Evolutionary conservation across 495 filamentous ascomycete genomes (phyloP).

Genomic region (Paragyromitra xinjiangensis): DNA sequence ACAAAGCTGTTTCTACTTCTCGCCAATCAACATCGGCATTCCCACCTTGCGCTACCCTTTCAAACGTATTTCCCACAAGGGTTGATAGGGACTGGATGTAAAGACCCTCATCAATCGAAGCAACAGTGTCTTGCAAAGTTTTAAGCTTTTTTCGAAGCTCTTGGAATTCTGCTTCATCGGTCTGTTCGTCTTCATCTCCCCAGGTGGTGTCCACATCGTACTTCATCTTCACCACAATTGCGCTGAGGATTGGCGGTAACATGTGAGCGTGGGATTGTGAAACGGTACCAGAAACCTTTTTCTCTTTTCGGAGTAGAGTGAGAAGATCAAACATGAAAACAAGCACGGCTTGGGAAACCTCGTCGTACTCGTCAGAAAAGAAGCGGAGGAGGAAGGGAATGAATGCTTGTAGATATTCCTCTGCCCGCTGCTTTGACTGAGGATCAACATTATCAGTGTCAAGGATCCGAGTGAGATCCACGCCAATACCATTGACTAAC

Average conservation of each 20-base stretch:
- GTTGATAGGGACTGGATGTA: conserved; percentile 86
- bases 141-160: conserved; percentile 89
- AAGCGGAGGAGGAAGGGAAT: conserved; percentile 86
- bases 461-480: conserved; percentile 80
- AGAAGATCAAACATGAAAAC: conserved; percentile 89
- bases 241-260: conserved; percentile 84
- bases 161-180: conserved; percentile 98
- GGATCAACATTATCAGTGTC: conserved; percentile 66
- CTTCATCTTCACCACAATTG: conserved; percentile 92
- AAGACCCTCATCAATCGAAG: conserved; percentile 80
- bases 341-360: conserved; percentile 94
- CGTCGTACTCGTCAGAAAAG: conserved; percentile 97
- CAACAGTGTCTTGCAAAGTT: conserved; percentile 87
- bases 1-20: conserved; percentile 92
- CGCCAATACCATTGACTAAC: conserved; percentile 87
- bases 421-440: conserved; percentile 69
- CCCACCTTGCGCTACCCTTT: conserved; percentile 73
- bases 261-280: conserved; percentile 75
- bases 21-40: conserved; percentile 82
- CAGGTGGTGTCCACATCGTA: conserved; percentile 94
- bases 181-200: conserved; percentile 93
- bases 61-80: conserved; percentile 83
- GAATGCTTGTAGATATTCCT: conserved; percentile 79
- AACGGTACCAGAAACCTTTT: conserved; percentile 68
- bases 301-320: conserved; percentile 81